Percentiles rank a stretch among this genome's conserved stretches.
These are phyloP conservation scores for Mucor indicus DNA, from an alignment of 371 early-diverging fungal genomes.

Conservation along the genomic window DNA sequence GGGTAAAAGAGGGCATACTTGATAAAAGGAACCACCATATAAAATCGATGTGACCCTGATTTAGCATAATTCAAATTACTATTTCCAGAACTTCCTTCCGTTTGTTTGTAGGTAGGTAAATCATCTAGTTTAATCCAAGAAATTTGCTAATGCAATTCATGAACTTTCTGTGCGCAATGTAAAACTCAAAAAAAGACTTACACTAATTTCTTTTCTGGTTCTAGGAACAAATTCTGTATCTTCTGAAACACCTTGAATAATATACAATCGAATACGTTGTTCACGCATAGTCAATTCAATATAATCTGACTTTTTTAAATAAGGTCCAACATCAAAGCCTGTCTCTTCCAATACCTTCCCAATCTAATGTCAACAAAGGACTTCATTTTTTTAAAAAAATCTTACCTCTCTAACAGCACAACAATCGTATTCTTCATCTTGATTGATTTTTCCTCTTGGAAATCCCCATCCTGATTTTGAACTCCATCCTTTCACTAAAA, in stretches of 20 bases:
- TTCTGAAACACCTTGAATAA: slow-evolving; percentile 89
- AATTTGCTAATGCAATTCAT: slow-evolving; percentile 32
- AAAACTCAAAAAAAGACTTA: no score
- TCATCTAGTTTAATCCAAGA: slow-evolving; percentile 47
- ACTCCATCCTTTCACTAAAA: slow-evolving; percentile 92
- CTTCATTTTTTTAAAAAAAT: background rate
- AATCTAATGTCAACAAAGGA: background rate
- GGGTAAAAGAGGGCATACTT: no score
- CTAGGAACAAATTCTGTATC: slow-evolving; percentile 81
- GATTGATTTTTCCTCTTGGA: slow-evolving; percentile 99
- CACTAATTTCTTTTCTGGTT: slow-evolving; percentile 96
- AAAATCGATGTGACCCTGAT: slow-evolving; percentile 44
- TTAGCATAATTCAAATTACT: slow-evolving; percentile 20
- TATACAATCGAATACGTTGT: slow-evolving; percentile 89
- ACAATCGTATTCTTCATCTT: slow-evolving; percentile 85
- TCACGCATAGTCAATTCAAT: slow-evolving; percentile 82
- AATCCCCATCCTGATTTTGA: slow-evolving; percentile 92
- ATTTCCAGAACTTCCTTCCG: slow-evolving; percentile 15
- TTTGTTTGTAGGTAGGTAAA: slow-evolving; percentile 42
- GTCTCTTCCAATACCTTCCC: slow-evolving; percentile 91
- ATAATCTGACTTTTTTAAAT: slow-evolving; percentile 71
- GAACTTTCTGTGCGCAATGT: no score
- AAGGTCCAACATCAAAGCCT: slow-evolving; percentile 88
- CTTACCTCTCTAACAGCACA: slow-evolving; percentile 95
- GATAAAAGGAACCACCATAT: slow-evolving; percentile 69